Evolutionary conservation across 2,329 filamentous ascomycete genomes (phyloP).

Genomic region (Neurospora crassa): DNA sequence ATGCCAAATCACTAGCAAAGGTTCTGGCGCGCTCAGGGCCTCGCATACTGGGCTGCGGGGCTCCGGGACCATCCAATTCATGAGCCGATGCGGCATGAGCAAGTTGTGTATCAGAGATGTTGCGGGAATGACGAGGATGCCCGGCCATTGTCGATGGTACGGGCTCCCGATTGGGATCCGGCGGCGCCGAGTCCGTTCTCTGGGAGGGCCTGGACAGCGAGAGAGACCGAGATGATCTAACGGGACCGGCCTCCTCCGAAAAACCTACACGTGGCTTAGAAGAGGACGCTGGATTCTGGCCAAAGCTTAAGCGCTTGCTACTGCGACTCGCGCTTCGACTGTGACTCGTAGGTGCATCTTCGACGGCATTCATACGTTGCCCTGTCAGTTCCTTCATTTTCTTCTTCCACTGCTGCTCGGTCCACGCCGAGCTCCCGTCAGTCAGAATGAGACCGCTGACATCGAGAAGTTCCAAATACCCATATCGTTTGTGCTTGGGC

Average conservation of each 20-base stretch:
- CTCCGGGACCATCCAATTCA: slow-evolving; percentile 7
- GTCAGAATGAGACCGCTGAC: slow-evolving; percentile 71
- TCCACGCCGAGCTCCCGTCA: slow-evolving; percentile 68
- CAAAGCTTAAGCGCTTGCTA: slow-evolving; percentile 47
- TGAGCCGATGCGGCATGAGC: slow-evolving; percentile 18
- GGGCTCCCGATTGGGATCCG: slow-evolving; percentile 29
- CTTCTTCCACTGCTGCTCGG: slow-evolving; percentile 81
- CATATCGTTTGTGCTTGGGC: slow-evolving; percentile 78
- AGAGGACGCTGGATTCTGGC: slow-evolving; percentile 21
- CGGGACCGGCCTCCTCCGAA: slow-evolving; percentile 41
- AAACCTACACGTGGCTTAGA: slow-evolving; percentile 45
- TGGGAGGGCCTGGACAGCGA: slow-evolving; percentile 32
- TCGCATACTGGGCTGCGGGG: slow-evolving; percentile 17
- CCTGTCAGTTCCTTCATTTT: slow-evolving; percentile 82
- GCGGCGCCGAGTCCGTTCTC: slow-evolving; percentile 43
- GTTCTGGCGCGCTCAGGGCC: slow-evolving; percentile 15
- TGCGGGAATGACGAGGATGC: slow-evolving; percentile 31
- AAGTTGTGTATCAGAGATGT: slow-evolving; percentile 37
- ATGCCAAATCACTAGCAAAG: slow-evolving; percentile 34
- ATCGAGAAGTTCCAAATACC: slow-evolving; percentile 83
- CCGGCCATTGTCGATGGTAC: slow-evolving; percentile 25
- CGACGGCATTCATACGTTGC: slow-evolving; percentile 60
- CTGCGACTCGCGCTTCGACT: slow-evolving; percentile 49
- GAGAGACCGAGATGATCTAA: slow-evolving; percentile 43
- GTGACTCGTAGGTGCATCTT: slow-evolving; percentile 36